phyloP scores from a whole-genome alignment of 1,284 basidiomycete species.

The Serendipita sp. region DNA sequence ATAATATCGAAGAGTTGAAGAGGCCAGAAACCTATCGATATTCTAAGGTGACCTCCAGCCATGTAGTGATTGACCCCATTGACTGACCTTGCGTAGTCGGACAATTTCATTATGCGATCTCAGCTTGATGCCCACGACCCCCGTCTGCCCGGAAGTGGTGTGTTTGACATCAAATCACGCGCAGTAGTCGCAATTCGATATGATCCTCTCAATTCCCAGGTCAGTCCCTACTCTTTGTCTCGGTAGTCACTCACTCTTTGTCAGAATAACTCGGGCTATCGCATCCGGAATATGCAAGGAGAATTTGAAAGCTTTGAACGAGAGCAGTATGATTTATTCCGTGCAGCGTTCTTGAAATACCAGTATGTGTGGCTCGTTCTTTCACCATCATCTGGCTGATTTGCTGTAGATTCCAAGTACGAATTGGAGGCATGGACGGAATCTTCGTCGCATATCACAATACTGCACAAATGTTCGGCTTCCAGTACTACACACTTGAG shows the following conservation, averaged over 20 bases:
- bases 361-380: slow-evolving; percentile 32
- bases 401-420: slow-evolving; percentile 66
- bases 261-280: slow-evolving; percentile 63
- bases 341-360: slow-evolving; percentile 92
- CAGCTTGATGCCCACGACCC: slow-evolving; percentile 82
- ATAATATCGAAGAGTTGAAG: slow-evolving; percentile 25
- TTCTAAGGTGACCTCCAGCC: slow-evolving; percentile 41
- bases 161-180: slow-evolving; percentile 95
- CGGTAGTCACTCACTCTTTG: slow-evolving; percentile 4
- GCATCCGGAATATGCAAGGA: slow-evolving; percentile 51
- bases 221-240: slow-evolving; percentile 20
- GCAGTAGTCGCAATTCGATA: slow-evolving; percentile 75
- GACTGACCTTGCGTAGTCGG: slow-evolving; percentile 31
- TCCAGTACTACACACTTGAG: slow-evolving; percentile 79
- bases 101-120: slow-evolving; percentile 80
- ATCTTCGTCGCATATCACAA: slow-evolving; percentile 94
- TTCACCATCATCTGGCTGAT: background rate
- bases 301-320: slow-evolving; percentile 64
- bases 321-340: slow-evolving; percentile 85
- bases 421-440: slow-evolving; percentile 96
- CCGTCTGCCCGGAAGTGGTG: slow-evolving; percentile 73
- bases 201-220: slow-evolving; percentile 76
- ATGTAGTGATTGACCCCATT: background rate
- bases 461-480: slow-evolving; percentile 78
- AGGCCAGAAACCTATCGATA: slow-evolving; percentile 66